Percentiles rank a stretch among this genome's conserved stretches.
Evolutionary conservation across 306 rosid genomes (phyloP).

Genomic region (Fragaria vesca): DNA sequence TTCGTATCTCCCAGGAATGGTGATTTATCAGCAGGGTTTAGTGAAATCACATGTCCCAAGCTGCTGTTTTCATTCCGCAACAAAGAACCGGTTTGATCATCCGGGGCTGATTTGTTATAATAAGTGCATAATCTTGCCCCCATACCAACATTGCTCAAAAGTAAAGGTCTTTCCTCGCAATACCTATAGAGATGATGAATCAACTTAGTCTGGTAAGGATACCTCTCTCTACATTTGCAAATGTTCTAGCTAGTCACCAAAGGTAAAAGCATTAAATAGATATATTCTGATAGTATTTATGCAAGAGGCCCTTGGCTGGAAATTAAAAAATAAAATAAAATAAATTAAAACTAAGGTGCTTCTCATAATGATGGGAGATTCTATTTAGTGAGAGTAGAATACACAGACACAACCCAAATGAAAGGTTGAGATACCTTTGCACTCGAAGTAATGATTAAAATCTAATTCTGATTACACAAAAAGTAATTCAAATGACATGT

Average conservation of each 20-base stretch:
- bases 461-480: neutral
- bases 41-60: constrained; percentile 77
- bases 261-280: neutral
- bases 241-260: neutral
- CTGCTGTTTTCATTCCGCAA: constrained; percentile 63
- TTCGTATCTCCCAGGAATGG: constrained; percentile 93
- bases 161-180: constrained; percentile 97
- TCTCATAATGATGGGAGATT: neutral
- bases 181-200: constrained; percentile 53
- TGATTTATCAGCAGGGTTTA: constrained; percentile 93
- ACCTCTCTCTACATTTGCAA: constrained; percentile 15
- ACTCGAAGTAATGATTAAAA: neutral
- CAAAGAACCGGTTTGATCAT: constrained; percentile 71
- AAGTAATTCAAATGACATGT: neutral
- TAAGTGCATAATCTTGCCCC: constrained; percentile 96
- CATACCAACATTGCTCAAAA: constrained; percentile 90
- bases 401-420: neutral
- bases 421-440: neutral
- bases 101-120: constrained; percentile 79
- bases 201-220: constrained; percentile 15
- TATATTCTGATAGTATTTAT: neutral
- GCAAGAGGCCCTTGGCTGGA: neutral
- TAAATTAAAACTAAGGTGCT: neutral
- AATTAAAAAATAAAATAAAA: neutral
- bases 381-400: neutral